Evolutionary conservation across 2,329 filamentous ascomycete species (phyloP), one percentile per base, ranked within the genome.

Genomic region (Fusarium coicis): DNA sequence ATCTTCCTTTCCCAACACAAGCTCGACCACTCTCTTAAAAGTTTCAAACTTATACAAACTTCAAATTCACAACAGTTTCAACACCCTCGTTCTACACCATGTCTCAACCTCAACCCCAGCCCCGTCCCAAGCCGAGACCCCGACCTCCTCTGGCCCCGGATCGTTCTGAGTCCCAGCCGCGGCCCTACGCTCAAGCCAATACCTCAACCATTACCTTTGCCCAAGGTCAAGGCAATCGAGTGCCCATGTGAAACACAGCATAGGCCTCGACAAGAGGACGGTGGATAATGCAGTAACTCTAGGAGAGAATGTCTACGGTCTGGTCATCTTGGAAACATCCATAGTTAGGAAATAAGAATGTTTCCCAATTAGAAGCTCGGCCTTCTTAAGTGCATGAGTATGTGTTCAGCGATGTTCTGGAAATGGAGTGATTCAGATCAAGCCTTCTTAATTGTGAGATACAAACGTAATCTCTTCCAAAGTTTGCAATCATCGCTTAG

Each of bases 311-410:
- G 2, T 3, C 15, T 11, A 23, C 10, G 7, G 15, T 3, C 11
- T 7, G 21, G 15, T 7, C 4, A 32, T n/a, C 4, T 7, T 23
- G 21, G 10, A 4, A 3, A 14, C 12, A 19, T 23, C 21, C 2
- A 34, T 23, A 50, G 16, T n/a, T 10, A 14, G 6, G 16, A 50
- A 34, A 14, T 50, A 14, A 34, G 6, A 34, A 19, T 14, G 8
- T 14, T 8, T 0, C 2, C 2, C 2, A 0, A 14, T 23, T 34
- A 19, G 19, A 14, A 3, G 7, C 8, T 4, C 6, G 0, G 2
- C 0, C 3, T 7, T 46, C 11, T 19, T 1, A 2, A 15, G 12
- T 28, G 18, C 0, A 28, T 46, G 18, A 28, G 3, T 39, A 0
- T 39, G 6, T 39, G 37, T 21, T 39, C 5, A 12, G 1, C 10